Percentiles rank a stretch among this genome's conserved stretches.
Conservation (phyloP, 768 basidiomycete species). For the Calocybe indica region DNA sequence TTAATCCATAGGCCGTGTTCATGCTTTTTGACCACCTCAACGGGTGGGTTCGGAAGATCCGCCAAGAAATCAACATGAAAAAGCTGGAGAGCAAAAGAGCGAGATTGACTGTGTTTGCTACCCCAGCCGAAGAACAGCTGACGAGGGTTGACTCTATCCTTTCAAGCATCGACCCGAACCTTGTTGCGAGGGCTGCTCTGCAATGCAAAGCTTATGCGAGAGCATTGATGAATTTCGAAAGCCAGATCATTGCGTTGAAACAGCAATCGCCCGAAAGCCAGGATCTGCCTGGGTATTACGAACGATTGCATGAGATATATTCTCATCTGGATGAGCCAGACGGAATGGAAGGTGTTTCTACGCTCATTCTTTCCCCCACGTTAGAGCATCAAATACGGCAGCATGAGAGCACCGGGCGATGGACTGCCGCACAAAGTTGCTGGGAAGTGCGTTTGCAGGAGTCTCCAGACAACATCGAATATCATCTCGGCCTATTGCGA, state of each 20-base stretch:
- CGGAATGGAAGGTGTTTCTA: slow-evolving; percentile 97
- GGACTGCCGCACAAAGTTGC: slow-evolving; percentile 98
- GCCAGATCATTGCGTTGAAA: slow-evolving; percentile 57
- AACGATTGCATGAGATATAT: slow-evolving; percentile 93
- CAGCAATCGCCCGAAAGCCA: slow-evolving; percentile 31
- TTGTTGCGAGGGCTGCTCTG: slow-evolving; percentile 92
- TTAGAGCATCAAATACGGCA: slow-evolving; percentile 95
- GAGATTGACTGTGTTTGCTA: slow-evolving; percentile 28
- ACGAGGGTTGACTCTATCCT: slow-evolving; percentile 74
- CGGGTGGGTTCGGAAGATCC: slow-evolving; percentile 76
- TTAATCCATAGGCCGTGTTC: slow-evolving; percentile 71
- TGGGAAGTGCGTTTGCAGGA: slow-evolving; percentile 96
- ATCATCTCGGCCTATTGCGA: slow-evolving; percentile 83
- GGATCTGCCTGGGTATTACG: slow-evolving; percentile 71
- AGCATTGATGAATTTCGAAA: slow-evolving; percentile 92
- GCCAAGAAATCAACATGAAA: slow-evolving; percentile 53
- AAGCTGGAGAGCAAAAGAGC: slow-evolving; percentile 46
- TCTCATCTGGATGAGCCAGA: slow-evolving; percentile 95
- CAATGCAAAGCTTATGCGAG: slow-evolving; percentile 93
- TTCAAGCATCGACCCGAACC: slow-evolving; percentile 74
- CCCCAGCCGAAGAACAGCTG: slow-evolving; percentile 53
- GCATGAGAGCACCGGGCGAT: slow-evolving; percentile 93
- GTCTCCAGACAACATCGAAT: slow-evolving; percentile 81
- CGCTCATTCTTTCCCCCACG: slow-evolving; percentile 80
- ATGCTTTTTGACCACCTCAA: slow-evolving; percentile 92